A percentile compares a stretch with the other conserved stretches of the same genome.
phyloP scores from a whole-genome alignment of 2,329 filamentous ascomycete species.

The Colletotrichum sp. region DNA sequence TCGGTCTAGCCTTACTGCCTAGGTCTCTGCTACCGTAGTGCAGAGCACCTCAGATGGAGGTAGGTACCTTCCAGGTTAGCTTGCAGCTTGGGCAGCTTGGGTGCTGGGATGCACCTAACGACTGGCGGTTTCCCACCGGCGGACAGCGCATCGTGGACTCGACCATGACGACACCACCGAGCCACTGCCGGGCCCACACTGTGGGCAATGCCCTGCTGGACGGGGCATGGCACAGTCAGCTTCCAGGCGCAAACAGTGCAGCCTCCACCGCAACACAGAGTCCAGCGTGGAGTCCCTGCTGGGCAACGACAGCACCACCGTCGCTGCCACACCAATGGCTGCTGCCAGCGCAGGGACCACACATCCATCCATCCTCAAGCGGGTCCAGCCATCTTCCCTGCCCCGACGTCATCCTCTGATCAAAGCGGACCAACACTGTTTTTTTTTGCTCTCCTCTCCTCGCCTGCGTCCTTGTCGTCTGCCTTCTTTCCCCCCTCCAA shows the following conservation, averaged over 20 bases:
- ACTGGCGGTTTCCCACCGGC: neutral
- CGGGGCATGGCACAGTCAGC: neutral
- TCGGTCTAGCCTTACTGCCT: neutral
- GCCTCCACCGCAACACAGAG: neutral
- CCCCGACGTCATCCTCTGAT: conserved; percentile 9
- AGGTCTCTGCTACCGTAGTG: too few relatives aligned
- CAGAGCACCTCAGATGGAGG: too few relatives aligned
- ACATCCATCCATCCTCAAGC: neutral
- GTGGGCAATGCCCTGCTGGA: neutral
- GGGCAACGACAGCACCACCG: conserved; percentile 4
- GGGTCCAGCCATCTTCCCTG: neutral
- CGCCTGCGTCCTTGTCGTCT: neutral
- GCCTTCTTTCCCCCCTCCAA: neutral
- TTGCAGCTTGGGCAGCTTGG: neutral
- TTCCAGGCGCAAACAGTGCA: neutral
- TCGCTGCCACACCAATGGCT: neutral
- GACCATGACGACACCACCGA: conserved; percentile 21
- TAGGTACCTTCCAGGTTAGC: neutral
- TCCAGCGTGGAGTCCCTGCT: neutral
- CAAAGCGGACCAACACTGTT: neutral
- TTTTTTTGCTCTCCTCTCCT: neutral
- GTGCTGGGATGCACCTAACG: neutral
- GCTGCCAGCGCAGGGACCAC: conserved; percentile 7
- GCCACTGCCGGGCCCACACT: conserved; percentile 12
- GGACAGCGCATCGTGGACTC: conserved; percentile 13